Base-by-base conservation (phyloP, 805 yeast genomes). In the Myxozyma monticola region DNA sequence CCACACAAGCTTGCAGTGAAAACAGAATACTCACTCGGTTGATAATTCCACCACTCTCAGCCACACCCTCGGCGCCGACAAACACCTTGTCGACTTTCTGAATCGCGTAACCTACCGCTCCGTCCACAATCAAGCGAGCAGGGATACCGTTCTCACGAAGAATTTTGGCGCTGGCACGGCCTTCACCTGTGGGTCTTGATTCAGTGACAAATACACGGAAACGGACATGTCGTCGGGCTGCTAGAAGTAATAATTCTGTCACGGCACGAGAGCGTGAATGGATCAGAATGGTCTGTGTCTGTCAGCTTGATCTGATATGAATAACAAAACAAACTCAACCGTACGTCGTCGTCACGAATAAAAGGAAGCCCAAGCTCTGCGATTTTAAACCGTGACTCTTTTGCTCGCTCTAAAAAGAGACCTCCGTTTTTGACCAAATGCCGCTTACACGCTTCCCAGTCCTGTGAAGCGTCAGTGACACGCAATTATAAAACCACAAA, bases 61-160 rank as follows among this genome's bases (percentile, higher is more conserved):
- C 96, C 2, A 93, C 99, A 60, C 99, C 99, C 70, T 93, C 99
- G 1, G 99, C 99, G 48, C 99, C 99, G 59, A 93, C 93, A 58
- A 93, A 78, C 3, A 93, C 86, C 68, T 93, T 91, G 71, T 91
- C 95, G 12, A 51, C 56, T 67, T 86, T 85, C 67, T 88, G 90
- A 51, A 93, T 83, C 33, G 89, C 88, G 60, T 83, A 88, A 0
- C 98, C 98, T 12, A 91, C 97, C 6, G 96, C 95, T 46, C 88
- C 82, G 66, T 93, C 99, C 15, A 88, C 90, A 42, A 93, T 86
- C 45, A 89, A 75, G 45, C 88, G 83, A 10, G 85, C 93, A 0
- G 98, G 98, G 10, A 93, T 86, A 14, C 87, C 91, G 17, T 78
- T 75, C 42, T 76, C 77, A 60, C 84, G 76, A 42, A 93, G 73